Conservation (phyloP, 805 yeast genomes). For the Sungouiozyma intestinalis region DNA sequence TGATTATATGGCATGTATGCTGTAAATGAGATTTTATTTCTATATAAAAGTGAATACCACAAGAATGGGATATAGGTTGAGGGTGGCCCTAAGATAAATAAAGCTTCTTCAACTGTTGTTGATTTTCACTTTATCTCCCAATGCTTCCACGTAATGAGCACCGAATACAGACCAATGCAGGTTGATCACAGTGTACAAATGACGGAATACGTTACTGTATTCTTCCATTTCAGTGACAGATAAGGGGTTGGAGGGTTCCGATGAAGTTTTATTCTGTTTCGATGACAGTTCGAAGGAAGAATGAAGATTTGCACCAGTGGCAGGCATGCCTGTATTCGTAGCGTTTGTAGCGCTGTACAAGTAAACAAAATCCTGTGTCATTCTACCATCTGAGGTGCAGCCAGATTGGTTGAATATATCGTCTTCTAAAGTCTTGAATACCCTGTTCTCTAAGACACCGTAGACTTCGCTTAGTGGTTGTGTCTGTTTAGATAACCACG, state of each 20-base stretch:
- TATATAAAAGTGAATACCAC: too few relatives aligned
- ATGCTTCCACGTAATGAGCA: constrained; percentile 43
- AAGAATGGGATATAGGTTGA: too few relatives aligned
- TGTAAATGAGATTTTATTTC: too few relatives aligned
- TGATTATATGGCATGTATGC: neutral
- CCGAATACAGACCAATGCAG: constrained; percentile 84
- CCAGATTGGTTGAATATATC: constrained; percentile 27
- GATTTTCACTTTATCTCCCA: constrained; percentile 16
- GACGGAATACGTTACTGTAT: constrained; percentile 44
- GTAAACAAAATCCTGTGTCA: constrained; percentile 26
- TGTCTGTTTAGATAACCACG: constrained; percentile 77
- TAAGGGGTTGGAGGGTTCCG: constrained; percentile 3
- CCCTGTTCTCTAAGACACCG: constrained; percentile 59
- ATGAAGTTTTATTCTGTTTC: neutral
- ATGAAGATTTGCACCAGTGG: constrained; percentile 2
- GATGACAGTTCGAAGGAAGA: neutral
- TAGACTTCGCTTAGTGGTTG: constrained; percentile 76
- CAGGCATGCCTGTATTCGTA: constrained; percentile 4
- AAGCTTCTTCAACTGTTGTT: neutral
- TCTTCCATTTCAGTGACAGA: constrained; percentile 36
- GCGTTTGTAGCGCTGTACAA: constrained; percentile 14
- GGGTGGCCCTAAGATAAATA: too few relatives aligned
- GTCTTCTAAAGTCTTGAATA: constrained; percentile 40
- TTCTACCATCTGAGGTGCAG: constrained; percentile 32
- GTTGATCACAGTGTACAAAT: constrained; percentile 54